phyloP scores from a whole-genome alignment of 805 yeast genomes.

The Metschnikowia noctiluminum region DNA sequence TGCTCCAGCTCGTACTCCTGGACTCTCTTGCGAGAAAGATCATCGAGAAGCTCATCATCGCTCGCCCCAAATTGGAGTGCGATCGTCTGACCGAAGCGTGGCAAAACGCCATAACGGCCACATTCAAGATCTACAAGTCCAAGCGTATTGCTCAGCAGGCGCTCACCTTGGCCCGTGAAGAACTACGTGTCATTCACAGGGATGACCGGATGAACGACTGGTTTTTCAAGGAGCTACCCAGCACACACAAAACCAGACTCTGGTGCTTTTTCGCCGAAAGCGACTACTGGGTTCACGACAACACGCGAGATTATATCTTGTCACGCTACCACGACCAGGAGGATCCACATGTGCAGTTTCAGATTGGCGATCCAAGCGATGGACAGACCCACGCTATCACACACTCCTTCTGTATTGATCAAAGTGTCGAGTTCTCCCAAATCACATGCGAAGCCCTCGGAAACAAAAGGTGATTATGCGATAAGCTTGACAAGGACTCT shows the following conservation, averaged over 20 bases:
- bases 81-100: slow-evolving; percentile 21
- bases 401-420: slow-evolving; percentile 62
- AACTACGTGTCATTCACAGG: slow-evolving; percentile 50
- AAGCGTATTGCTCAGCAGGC: slow-evolving; percentile 51
- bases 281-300: slow-evolving; percentile 65
- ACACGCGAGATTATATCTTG: slow-evolving; percentile 45
- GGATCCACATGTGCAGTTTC: slow-evolving; percentile 29
- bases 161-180: slow-evolving; percentile 55
- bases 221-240: slow-evolving; percentile 32
- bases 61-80: slow-evolving; percentile 22
- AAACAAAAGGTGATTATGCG: slow-evolving; percentile 3
- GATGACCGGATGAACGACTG: slow-evolving; percentile 51
- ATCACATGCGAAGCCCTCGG: slow-evolving; percentile 28
- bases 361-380: slow-evolving; percentile 29
- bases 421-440: slow-evolving; percentile 49
- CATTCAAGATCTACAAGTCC: slow-evolving; percentile 40
- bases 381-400: slow-evolving; percentile 32
- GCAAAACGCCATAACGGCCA: slow-evolving; percentile 41
- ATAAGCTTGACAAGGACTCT: neutral
- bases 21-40: slow-evolving; percentile 21
- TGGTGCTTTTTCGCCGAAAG: slow-evolving; percentile 57
- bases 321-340: slow-evolving; percentile 30
- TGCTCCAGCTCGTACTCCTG: slow-evolving; percentile 32
- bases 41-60: slow-evolving; percentile 23
- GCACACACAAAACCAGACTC: slow-evolving; percentile 25